Conservation (phyloP, 164 flowering plant species). For the Vitis riparia region DNA sequence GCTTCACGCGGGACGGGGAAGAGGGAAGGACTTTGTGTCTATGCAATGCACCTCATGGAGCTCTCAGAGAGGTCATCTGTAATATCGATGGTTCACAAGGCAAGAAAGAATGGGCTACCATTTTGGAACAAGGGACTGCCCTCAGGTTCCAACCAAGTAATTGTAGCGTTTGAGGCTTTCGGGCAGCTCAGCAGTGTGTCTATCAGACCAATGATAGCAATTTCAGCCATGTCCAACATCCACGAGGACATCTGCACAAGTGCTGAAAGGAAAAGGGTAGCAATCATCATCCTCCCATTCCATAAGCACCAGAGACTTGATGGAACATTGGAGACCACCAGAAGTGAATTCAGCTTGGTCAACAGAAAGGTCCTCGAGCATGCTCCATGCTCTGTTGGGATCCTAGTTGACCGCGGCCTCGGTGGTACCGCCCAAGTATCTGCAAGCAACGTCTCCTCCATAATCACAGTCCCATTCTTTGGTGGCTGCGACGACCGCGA, state of each 20-base stretch:
- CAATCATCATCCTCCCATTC: conserved; percentile 46
- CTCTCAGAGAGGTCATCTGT: conserved; percentile 62
- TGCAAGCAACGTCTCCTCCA: conserved; percentile 31
- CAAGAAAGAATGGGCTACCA: conserved; percentile 47
- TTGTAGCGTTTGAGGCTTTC: conserved; percentile 46
- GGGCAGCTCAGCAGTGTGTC: conserved; percentile 37
- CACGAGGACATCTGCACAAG: conserved; percentile 40
- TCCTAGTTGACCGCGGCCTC: conserved; percentile 50
- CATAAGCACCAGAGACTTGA: conserved; percentile 41
- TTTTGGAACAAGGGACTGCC: conserved; percentile 37
- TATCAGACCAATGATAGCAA: conserved; percentile 44
- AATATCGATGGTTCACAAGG: conserved; percentile 51
- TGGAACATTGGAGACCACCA: conserved; percentile 32
- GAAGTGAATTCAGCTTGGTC: conserved; percentile 25
- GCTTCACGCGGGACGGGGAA: conserved; percentile 51
- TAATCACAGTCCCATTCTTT: conserved; percentile 28
- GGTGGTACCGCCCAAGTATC: conserved; percentile 42
- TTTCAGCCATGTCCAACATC: conserved; percentile 33
- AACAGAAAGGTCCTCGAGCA: conserved; percentile 37
- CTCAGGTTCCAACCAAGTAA: conserved; percentile 26
- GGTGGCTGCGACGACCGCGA: conserved; percentile 50
- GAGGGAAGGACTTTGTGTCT: conserved; percentile 40
- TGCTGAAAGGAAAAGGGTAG: conserved; percentile 32
- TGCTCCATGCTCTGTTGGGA: conserved; percentile 48
- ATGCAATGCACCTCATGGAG: conserved; percentile 79